phyloP scores from a whole-genome alignment of 192 early-diverging fungal genomes.

The Oehlia diaphana region DNA sequence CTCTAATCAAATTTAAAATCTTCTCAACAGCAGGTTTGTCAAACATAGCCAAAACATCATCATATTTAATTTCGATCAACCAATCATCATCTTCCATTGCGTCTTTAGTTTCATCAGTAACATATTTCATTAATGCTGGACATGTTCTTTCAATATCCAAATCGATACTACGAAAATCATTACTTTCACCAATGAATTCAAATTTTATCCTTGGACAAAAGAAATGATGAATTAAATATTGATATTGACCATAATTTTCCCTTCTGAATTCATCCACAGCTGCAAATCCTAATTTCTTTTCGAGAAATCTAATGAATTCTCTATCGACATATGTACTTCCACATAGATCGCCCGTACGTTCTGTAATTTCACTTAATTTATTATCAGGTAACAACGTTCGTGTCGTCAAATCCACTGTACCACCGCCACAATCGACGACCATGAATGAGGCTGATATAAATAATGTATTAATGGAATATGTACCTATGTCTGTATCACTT shows the following conservation, averaged over 20 bases:
- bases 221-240: not conserved
- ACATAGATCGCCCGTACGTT: constrained; percentile 10
- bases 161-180: not conserved
- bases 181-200: not conserved
- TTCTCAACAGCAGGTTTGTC: not conserved
- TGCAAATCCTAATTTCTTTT: not conserved
- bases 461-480: not conserved
- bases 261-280: not conserved
- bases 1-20: constrained; percentile 31
- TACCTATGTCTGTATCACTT: not conserved
- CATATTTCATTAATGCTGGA: constrained; percentile 17
- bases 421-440: constrained; percentile 52
- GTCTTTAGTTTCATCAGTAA: not conserved
- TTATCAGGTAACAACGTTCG: not conserved
- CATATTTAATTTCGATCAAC: constrained; percentile 5
- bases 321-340: constrained; percentile 1
- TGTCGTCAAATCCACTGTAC: constrained; percentile 45
- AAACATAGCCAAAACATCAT: constrained; percentile 12
- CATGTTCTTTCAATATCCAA: not conserved
- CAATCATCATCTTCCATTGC: constrained; percentile 3
- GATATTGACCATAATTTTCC: not conserved
- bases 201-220: constrained; percentile 9
- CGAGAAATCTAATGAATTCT: not conserved
- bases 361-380: constrained; percentile 22
- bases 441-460: constrained; percentile 32